These are phyloP conservation scores for Agapanthus africanus DNA, from an alignment of 106 monocot genomes.

Conservation along the genomic window DNA sequence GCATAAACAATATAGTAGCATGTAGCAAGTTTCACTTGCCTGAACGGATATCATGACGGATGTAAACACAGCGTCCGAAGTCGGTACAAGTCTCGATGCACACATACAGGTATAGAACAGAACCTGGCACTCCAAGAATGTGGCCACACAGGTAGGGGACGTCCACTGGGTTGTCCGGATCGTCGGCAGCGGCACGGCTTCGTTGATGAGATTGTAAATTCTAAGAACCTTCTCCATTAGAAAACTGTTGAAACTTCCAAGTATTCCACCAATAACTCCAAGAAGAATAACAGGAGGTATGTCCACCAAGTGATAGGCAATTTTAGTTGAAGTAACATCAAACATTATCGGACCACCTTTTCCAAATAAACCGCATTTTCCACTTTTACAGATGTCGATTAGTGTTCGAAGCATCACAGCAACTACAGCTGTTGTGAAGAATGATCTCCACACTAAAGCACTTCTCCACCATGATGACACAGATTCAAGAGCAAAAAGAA, in stretches of 20 bases:
- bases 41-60: too few relatives aligned
- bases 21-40: too few relatives aligned
- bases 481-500: slow-evolving; percentile 81
- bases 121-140: too few relatives aligned
- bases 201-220: slow-evolving; percentile 42
- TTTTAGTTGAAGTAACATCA: slow-evolving; percentile 55
- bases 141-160: too few relatives aligned
- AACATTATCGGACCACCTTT: slow-evolving; percentile 87
- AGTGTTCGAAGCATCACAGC: slow-evolving; percentile 62
- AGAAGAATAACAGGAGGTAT: slow-evolving; percentile 61
- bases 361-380: slow-evolving; percentile 78
- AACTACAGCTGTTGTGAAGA: slow-evolving; percentile 81
- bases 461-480: slow-evolving; percentile 86
- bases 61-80: too few relatives aligned
- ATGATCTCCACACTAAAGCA: slow-evolving; percentile 77
- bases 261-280: slow-evolving; percentile 67
- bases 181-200: too few relatives aligned
- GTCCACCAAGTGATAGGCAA: slow-evolving; percentile 49
- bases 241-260: slow-evolving; percentile 71
- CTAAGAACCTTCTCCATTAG: slow-evolving; percentile 54
- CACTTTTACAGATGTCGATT: slow-evolving; percentile 57
- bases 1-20: too few relatives aligned
- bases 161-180: too few relatives aligned
- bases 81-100: too few relatives aligned
- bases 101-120: too few relatives aligned